phyloP scores from a whole-genome alignment of 768 basidiomycete species.

The Kwoniella bestiolae region DNA sequence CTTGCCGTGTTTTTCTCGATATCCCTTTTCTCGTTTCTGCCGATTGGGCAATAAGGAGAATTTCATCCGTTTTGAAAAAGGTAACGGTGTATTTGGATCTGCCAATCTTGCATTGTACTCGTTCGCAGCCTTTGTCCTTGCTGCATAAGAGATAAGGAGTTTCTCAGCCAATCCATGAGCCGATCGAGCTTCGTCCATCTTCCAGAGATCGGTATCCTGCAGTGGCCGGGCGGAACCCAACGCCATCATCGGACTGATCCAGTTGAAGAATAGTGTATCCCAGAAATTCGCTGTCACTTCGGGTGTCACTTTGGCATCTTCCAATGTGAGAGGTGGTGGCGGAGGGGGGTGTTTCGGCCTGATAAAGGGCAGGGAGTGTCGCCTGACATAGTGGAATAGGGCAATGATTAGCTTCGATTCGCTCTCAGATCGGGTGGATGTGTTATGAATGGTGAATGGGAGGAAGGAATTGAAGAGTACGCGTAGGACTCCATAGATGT shows the following conservation, averaged over 20 bases:
- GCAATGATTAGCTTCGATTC: too few relatives aligned
- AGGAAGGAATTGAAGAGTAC: background rate
- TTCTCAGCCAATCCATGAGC: constrained; percentile 67
- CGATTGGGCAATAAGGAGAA: constrained; percentile 66
- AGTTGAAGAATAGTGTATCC: constrained; percentile 69
- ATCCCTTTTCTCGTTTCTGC: constrained; percentile 55
- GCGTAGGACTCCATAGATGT: background rate
- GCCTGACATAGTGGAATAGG: constrained; percentile 29
- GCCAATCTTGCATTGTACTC: constrained; percentile 74
- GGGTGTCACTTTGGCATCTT: constrained; percentile 62
- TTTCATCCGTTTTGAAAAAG: constrained; percentile 62
- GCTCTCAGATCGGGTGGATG: too few relatives aligned
- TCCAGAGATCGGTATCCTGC: constrained; percentile 79
- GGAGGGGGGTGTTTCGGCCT: constrained; percentile 54
- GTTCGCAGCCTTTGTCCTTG: constrained; percentile 64
- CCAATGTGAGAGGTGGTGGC: constrained; percentile 54
- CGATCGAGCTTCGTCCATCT: constrained; percentile 68
- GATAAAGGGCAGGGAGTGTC: constrained; percentile 51
- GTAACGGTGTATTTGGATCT: constrained; percentile 68
- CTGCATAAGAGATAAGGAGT: constrained; percentile 70
- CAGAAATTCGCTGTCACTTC: constrained; percentile 69
- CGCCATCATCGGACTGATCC: constrained; percentile 73
- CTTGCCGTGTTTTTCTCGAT: constrained; percentile 49
- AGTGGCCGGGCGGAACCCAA: constrained; percentile 81
- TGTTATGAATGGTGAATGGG: background rate